Evolutionary conservation across 176 grass and related monocot species (phyloP), one percentile per base, ranked within the genome.

Genomic region (Aegilops tauschii): DNA sequence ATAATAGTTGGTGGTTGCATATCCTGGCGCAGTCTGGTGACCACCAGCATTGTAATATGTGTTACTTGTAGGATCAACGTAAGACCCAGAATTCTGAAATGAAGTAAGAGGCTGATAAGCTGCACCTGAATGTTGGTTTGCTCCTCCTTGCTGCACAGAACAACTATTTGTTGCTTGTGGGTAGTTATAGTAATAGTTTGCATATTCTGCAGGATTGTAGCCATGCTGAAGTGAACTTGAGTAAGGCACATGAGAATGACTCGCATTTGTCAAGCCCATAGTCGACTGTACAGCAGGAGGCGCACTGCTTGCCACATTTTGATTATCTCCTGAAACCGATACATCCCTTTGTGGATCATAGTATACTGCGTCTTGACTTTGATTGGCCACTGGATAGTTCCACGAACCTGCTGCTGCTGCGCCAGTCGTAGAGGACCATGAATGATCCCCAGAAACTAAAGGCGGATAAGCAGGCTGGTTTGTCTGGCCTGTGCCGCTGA

Each of bases 71-170:
- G 93, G 87, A 89, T 61, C 88, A 86, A 93, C 86, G 90, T 96
- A 93, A 98, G 91, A 88, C 86, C 86, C 90, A 89, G 96, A 98
- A 98, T 95, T 95, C 94, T 95, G 95, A 98, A 98, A 98, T 95
- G 93, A 88, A 92, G 85, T 90, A 95, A 95, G 96, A 93, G 93
- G 90, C 96, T 98, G 96, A 85, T 95, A 94, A 91, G 96, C 92
- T 86, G 93, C 96, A 98, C 96, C 96, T 98, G 96, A 73, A 89
- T 98, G 90, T 95, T 94, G 90, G 90, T 88, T 92, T 98, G 92
- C 76, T 85, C 83, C 93, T 74, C 80, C 88, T 95, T 95, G 91
- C 37, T 91, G 91, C 40, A 84, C 65, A 68, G 93, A 89, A 89
- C 81, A 86, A 82, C 88, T 89, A 90, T 87, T 89, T 69, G 82